Evolutionary conservation across 1,284 basidiomycete genomes (phyloP).

Genomic region (Cryptococcus depauperatus): DNA sequence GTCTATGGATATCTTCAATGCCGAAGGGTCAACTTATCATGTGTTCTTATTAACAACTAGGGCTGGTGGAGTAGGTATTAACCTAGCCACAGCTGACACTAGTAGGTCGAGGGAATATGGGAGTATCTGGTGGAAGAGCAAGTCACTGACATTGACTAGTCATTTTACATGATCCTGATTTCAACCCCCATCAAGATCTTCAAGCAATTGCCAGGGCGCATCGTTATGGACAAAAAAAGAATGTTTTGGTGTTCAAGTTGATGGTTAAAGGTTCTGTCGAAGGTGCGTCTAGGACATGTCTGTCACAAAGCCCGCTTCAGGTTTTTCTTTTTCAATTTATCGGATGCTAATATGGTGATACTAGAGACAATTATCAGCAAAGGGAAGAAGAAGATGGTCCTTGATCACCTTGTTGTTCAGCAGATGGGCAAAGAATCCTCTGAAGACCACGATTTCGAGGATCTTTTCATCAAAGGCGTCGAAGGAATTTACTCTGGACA

Average conservation of each 20-base stretch:
- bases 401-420: slow-evolving; percentile 84
- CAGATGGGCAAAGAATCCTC: slow-evolving; percentile 81
- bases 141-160: slow-evolving; percentile 47
- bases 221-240: slow-evolving; percentile 47
- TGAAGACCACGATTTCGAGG: slow-evolving; percentile 62
- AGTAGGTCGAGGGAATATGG: slow-evolving; percentile 41
- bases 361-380: slow-evolving; percentile 76
- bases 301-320: background rate
- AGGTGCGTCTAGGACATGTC: slow-evolving; percentile 53
- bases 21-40: slow-evolving; percentile 73
- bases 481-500: slow-evolving; percentile 60
- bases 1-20: slow-evolving; percentile 89
- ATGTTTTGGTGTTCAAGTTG: slow-evolving; percentile 76
- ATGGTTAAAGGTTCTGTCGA: slow-evolving; percentile 85
- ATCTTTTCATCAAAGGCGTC: slow-evolving; percentile 74
- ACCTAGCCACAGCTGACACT: slow-evolving; percentile 53
- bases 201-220: slow-evolving; percentile 74
- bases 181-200: slow-evolving; percentile 70
- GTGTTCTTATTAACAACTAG: slow-evolving; percentile 88
- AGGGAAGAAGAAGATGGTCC: slow-evolving; percentile 80
- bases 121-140: background rate
- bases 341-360: slow-evolving; percentile 1
- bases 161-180: slow-evolving; percentile 86
- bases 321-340: too few species aligned
- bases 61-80: slow-evolving; percentile 94